Percentiles rank a stretch among this genome's conserved stretches.
phyloP scores from a whole-genome alignment of 495 filamentous ascomycete species.

The Trypethelium eluteriae region DNA sequence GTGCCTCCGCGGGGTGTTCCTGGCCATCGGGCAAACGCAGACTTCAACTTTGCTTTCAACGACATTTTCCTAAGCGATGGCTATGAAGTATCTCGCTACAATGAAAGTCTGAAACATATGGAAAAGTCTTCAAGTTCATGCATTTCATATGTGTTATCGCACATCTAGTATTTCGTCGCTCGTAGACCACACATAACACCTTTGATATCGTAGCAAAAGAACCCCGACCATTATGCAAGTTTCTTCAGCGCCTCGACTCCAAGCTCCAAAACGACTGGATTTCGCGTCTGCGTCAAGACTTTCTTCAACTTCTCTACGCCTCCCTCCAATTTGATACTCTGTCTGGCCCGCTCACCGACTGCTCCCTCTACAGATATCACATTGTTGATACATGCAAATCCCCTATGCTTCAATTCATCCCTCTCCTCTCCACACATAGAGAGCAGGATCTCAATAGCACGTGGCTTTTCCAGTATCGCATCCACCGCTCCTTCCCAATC shows the following conservation, averaged over 20 bases:
- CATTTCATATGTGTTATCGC: not conserved
- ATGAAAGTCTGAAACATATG: no score
- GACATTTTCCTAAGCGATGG: not conserved
- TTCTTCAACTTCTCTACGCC: constrained; percentile 26
- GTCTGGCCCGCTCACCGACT: constrained; percentile 38
- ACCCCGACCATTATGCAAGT: not conserved
- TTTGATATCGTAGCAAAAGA: not conserved
- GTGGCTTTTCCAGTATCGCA: constrained; percentile 57
- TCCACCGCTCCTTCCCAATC: constrained; percentile 65
- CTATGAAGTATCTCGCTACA: not conserved
- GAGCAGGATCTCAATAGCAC: constrained; percentile 63
- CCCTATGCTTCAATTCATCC: constrained; percentile 68
- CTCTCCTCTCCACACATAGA: constrained; percentile 66
- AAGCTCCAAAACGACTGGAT: constrained; percentile 1
- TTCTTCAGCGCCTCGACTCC: constrained; percentile 1
- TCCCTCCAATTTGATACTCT: constrained; percentile 39
- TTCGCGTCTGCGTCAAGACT: not conserved
- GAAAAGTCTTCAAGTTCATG: not conserved
- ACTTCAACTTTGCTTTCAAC: no score
- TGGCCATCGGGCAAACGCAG: no score
- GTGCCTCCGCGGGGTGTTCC: no score
- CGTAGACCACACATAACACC: no score
- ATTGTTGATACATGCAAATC: constrained; percentile 66
- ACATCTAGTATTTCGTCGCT: no score
- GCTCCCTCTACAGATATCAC: constrained; percentile 47